Evolutionary conservation across 2,329 filamentous ascomycete genomes (phyloP).

Genomic region (Ophiosphaerella narmari): DNA sequence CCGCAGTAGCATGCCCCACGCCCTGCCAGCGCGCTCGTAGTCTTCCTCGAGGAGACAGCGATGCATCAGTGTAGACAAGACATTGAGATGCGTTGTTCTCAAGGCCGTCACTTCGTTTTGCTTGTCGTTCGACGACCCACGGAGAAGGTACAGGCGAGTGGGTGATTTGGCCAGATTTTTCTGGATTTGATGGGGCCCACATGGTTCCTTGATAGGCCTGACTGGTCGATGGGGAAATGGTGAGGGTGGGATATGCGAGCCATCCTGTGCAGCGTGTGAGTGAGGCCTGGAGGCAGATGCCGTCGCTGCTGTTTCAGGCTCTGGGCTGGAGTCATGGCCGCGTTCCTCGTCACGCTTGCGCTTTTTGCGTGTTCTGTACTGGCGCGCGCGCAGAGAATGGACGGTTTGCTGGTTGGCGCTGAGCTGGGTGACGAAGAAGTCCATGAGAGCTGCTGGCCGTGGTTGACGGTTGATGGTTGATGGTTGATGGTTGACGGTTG

Average conservation of each 20-base stretch:
- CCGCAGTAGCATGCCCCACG: conserved; percentile 74
- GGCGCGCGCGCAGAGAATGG: conserved; percentile 39
- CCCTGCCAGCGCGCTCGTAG: conserved; percentile 71
- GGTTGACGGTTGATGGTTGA: too few species aligned
- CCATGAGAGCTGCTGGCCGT: conserved; percentile 28
- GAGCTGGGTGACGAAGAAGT: conserved; percentile 40
- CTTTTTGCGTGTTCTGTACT: conserved; percentile 31
- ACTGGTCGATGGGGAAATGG: conserved; percentile 53
- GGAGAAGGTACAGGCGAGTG: conserved; percentile 46
- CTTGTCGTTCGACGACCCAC: conserved; percentile 17
- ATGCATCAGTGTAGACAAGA: conserved; percentile 72
- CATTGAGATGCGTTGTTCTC: conserved; percentile 63
- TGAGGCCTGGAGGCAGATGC: conserved; percentile 12
- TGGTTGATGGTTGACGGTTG: neutral
- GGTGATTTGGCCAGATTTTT: conserved; percentile 49
- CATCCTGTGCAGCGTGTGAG: conserved; percentile 31
- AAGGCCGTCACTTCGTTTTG: conserved; percentile 32
- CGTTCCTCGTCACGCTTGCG: conserved; percentile 27
- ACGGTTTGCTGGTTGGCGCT: conserved; percentile 31
- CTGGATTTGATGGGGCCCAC: conserved; percentile 35
- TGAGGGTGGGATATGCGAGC: conserved; percentile 43
- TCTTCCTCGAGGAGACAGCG: conserved; percentile 73
- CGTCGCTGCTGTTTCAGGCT: neutral
- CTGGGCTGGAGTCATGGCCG: conserved; percentile 13
- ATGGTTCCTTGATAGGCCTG: conserved; percentile 14